These are phyloP conservation scores for Circinella umbellata DNA, from an alignment of 371 early-diverging fungal species.

Conservation along the genomic window DNA sequence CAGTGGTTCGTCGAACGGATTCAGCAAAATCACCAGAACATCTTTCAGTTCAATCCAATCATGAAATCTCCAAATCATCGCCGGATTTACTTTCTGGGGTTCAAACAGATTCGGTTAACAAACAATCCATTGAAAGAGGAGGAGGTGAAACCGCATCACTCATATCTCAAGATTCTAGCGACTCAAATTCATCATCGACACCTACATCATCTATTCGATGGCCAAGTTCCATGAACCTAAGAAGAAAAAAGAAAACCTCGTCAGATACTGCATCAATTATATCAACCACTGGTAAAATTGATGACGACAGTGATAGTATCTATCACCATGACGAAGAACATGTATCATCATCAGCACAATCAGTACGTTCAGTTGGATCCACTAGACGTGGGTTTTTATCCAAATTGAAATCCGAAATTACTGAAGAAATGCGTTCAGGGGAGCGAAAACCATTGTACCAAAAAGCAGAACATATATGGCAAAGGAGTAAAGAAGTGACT, in stretches of 20 bases:
- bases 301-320: not conserved
- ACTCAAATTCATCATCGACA: slow-evolving; percentile 11
- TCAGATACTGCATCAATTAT: slow-evolving; percentile 10
- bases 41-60: not conserved
- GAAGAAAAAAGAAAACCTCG: slow-evolving; percentile 15
- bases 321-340: not conserved
- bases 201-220: slow-evolving; percentile 20
- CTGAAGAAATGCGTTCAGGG: not conserved
- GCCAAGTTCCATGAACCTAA: slow-evolving; percentile 10
- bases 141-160: slow-evolving; percentile 6
- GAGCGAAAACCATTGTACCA: slow-evolving; percentile 13
- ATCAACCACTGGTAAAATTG: not conserved
- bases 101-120: not conserved
- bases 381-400: slow-evolving; percentile 17
- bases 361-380: slow-evolving; percentile 6
- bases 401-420: slow-evolving; percentile 5
- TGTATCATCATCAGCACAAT: not conserved
- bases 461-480: slow-evolving; percentile 21
- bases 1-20: slow-evolving; percentile 1
- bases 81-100: slow-evolving; percentile 7
- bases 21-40: slow-evolving; percentile 4
- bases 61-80: slow-evolving; percentile 13
- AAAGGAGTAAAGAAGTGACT: slow-evolving; percentile 15
- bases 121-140: not conserved
- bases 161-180: slow-evolving; percentile 7